Evolutionary conservation across 257 asterid species (phyloP).

Genomic region (Penstemon newberryi): DNA sequence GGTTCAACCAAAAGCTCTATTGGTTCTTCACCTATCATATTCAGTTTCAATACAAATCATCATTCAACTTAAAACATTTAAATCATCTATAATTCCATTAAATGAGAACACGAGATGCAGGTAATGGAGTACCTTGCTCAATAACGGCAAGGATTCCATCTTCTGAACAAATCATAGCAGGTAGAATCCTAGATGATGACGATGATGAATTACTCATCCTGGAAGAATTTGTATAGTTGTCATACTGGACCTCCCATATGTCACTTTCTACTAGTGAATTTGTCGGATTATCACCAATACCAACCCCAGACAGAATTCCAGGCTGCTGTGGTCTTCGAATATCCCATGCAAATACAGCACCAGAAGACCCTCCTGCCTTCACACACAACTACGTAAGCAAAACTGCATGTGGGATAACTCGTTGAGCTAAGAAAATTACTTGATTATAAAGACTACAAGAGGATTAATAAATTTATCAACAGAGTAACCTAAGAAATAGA

Average conservation of each 20-base stretch:
- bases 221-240: conserved; percentile 68
- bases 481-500: background rate
- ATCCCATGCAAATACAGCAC: conserved; percentile 96
- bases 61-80: background rate
- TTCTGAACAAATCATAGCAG: conserved; percentile 95
- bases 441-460: conserved; percentile 7
- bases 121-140: conserved; percentile 63
- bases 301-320: conserved; percentile 58
- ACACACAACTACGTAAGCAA: conserved; percentile 26
- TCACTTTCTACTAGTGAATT: conserved; percentile 75
- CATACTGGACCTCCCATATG: conserved; percentile 90
- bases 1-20: conserved; percentile 84
- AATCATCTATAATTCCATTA: background rate
- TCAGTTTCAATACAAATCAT: conserved; percentile 7
- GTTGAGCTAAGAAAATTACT: background rate
- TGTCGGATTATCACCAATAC: conserved; percentile 36
- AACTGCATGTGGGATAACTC: background rate
- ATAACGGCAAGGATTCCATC: conserved; percentile 86
- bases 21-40: conserved; percentile 66
- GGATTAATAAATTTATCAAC: background rate
- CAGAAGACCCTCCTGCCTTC: conserved; percentile 99
- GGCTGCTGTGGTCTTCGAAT: conserved; percentile 80
- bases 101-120: background rate
- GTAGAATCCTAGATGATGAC: conserved; percentile 69
- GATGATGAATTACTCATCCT: conserved; percentile 44